Percentiles rank a stretch among this genome's conserved stretches.
Evolutionary conservation across 345 rosid genomes (phyloP).

Genomic region (Balakata baccata): DNA sequence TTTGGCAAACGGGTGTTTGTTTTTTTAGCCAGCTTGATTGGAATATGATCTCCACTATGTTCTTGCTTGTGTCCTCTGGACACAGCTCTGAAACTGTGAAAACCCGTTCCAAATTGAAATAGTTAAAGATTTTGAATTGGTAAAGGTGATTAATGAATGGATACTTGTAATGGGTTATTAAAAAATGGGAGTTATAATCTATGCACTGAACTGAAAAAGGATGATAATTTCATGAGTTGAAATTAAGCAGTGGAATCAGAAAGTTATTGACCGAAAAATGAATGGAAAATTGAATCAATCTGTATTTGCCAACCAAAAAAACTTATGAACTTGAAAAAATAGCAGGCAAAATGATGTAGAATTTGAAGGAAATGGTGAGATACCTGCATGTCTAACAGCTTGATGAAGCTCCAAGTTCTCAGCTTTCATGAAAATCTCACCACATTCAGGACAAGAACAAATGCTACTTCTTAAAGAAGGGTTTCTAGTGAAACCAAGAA

Average conservation of each 20-base stretch:
- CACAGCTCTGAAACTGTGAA: constrained; percentile 63
- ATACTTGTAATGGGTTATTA: neutral
- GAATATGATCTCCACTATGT: constrained; percentile 85
- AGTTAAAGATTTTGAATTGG: neutral
- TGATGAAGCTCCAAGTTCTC: constrained; percentile 72
- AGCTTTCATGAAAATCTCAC: constrained; percentile 62
- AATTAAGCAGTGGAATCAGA: too few relatives aligned
- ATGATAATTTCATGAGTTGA: too few relatives aligned
- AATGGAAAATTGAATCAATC: neutral
- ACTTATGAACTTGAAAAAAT: neutral
- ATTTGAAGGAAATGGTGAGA: neutral
- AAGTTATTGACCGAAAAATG: neutral
- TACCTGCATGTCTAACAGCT: constrained; percentile 72
- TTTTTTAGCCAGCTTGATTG: constrained; percentile 85
- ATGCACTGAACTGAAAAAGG: neutral
- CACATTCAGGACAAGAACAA: constrained; percentile 64
- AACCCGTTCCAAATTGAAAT: neutral
- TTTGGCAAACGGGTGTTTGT: constrained; percentile 56
- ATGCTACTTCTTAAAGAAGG: constrained; percentile 53
- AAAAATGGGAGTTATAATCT: neutral
- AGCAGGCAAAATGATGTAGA: neutral
- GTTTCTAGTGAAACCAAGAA: constrained; percentile 51
- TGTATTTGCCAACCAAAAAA: neutral
- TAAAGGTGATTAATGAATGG: neutral
- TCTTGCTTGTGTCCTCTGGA: constrained; percentile 74